These are phyloP conservation scores for Bjerkandera adusta DNA, from an alignment of 1,284 basidiomycete genomes.

Conservation along the genomic window DNA sequence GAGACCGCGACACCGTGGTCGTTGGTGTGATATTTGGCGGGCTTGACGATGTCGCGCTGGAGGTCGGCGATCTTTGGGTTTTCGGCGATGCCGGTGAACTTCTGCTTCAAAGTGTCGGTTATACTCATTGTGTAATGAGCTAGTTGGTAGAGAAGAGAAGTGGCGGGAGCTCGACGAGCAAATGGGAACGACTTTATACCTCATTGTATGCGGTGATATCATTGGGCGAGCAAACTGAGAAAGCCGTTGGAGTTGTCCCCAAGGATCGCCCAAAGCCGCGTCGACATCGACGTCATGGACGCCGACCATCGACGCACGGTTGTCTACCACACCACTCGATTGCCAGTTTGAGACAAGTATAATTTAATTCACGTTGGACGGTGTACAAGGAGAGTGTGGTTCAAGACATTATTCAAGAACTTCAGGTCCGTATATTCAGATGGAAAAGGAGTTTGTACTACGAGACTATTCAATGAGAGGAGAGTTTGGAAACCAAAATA, in stretches of 20 bases:
- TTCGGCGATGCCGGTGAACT: conserved; percentile 28
- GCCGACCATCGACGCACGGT: too few species aligned
- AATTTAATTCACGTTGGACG: too few species aligned
- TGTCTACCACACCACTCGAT: too few species aligned
- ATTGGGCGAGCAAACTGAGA: neutral
- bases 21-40: conserved; percentile 44
- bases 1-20: conserved; percentile 59
- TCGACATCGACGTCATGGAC: conserved; percentile 13
- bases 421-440: too few species aligned
- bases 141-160: neutral
- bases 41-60: conserved; percentile 38
- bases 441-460: too few species aligned
- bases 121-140: conserved; percentile 20
- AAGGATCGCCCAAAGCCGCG: neutral
- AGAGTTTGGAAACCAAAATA: too few species aligned
- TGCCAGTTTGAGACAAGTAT: too few species aligned
- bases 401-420: too few species aligned
- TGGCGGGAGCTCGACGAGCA: neutral
- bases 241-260: conserved; percentile 6
- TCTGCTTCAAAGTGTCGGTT: conserved; percentile 24
- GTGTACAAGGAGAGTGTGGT: too few species aligned
- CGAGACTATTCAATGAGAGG: too few species aligned
- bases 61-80: conserved; percentile 47
- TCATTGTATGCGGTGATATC: too few species aligned
- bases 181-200: conserved; percentile 3